Base-by-base conservation (phyloP, 108 stramenopile species). In the Seminavis robusta region DNA sequence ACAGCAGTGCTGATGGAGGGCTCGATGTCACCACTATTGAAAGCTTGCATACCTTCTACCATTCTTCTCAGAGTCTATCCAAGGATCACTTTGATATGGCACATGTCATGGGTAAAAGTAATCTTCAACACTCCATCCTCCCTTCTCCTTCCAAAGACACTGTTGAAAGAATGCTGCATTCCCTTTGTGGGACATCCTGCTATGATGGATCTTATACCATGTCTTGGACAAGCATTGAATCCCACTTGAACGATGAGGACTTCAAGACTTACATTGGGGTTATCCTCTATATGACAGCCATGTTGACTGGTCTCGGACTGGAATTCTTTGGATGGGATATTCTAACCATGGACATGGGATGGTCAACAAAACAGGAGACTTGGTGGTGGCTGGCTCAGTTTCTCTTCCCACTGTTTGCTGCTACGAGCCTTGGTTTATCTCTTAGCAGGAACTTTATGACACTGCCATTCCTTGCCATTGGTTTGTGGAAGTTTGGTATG, bases 401-500 rank as follows among this genome's bases (percentile, higher is more conserved):
- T 26, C 2, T 61, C 7, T 61, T 61, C 27, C 59, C 59, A 2
- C 9, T 61, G 15, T 37, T 48, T 23, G 59, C 23, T 7, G 24
- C 48, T 10, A 61, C 47, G 2, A 17, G 26, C 6, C 32, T 61
- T 16, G 59, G 47, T 1, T 49, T 61, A 31, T 28, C 59, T 16
- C 13, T 49, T 1, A n/a, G 10, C 31, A 19, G 25, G 11, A 49
- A 61, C 32, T 61, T 23, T 24, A 26, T 61, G 30, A 19, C 48
- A 25, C 30, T 61, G 10, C 50, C 29, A 13, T n/a, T 50, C 13
- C 10, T 50, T 10, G 59, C 50, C 16, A 6, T 40, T 37, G 30
- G 33, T 20, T 13, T 61, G 10, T 61, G 47, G 47, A 61, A 61
- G 47, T 50, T 48, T 49, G 59, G 59, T 4, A 38, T 50, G 15